A percentile compares a stretch with the other conserved stretches of the same genome.
These are phyloP conservation scores for Syncephalastrum sp. DNA, from an alignment of 371 early-diverging fungal species.

Conservation along the genomic window DNA sequence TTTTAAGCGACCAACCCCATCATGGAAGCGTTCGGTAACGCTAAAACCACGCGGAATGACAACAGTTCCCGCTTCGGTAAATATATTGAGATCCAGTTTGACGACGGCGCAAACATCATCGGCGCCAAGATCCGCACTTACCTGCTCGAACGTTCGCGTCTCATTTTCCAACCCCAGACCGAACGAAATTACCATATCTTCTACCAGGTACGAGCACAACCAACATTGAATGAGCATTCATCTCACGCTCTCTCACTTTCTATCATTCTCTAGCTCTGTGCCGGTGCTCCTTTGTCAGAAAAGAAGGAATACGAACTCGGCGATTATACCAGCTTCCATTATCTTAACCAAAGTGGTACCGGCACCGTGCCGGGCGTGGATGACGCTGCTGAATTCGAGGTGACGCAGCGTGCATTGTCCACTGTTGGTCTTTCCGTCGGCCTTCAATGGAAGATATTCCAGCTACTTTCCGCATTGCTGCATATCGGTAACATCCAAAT, in stretches of 20 bases:
- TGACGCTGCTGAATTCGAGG: conserved; percentile 88
- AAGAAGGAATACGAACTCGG: conserved; percentile 77
- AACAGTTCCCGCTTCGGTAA: conserved; percentile 99
- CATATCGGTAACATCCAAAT: conserved; percentile 92
- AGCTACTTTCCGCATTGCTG: conserved; percentile 83
- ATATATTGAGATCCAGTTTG: conserved; percentile 93
- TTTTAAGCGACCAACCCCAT: conserved; percentile 92
- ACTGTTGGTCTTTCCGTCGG: conserved; percentile 85
- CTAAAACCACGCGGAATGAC: conserved; percentile 98
- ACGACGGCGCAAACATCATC: conserved; percentile 77
- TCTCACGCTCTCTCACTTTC: neutral
- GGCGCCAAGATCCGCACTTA: conserved; percentile 98
- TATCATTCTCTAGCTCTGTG: conserved; percentile 65
- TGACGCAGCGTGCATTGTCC: conserved; percentile 83
- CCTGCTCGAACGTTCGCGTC: conserved; percentile 95
- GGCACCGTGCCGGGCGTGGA: conserved; percentile 84
- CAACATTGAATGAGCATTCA: neutral
- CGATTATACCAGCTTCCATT: conserved; percentile 72
- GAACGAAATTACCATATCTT: conserved; percentile 99
- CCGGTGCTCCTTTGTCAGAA: conserved; percentile 83
- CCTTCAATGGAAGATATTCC: conserved; percentile 89
- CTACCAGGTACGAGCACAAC: conserved; percentile 67
- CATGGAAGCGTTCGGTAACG: conserved; percentile 99
- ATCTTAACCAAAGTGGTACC: conserved; percentile 83
- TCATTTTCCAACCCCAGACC: conserved; percentile 88